Base-by-base conservation (phyloP, 1,139 yeast species). In the Pichiaceae sp. region DNA sequence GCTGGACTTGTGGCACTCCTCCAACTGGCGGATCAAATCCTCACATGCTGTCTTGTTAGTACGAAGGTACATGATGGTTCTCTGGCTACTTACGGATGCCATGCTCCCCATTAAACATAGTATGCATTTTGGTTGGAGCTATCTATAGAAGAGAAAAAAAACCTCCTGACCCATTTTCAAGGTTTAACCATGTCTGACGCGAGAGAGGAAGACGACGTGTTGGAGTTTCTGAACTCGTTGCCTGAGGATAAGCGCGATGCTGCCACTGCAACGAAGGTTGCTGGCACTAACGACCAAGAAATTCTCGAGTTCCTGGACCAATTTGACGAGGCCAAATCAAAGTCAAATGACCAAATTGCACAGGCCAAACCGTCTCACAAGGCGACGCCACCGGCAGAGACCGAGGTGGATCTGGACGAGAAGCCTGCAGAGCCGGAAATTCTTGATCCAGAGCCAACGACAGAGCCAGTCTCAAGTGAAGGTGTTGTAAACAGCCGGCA, bases 231-330 rank as follows among this genome's bases (percentile, higher is more conserved):
- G 50, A 93, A 89, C 54, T 83, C 95, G 2, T 68, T 91, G 34
- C 96, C 95, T 9, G 86, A 79, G 42, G 42, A 40, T 25, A 67
- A 68, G 41, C 62, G 66, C 7, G 34, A 35, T 29, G 40, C 41
- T 34, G 39, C 42, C 25, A 38, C 44, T n/a, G 40, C 49, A n/a
- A 11, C 18, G n/a, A 30, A n/a, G 16, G 19, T 19, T 14, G 14
- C 6, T 8, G 14, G 6, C 28, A 25, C 7, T 12, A 69, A 72
- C 33, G 76, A 76, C 42, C 82, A 77, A 26, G 96, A 89, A 47
- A 78, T 91, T 33, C 64, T 89, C 53, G 95, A 85, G 27, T 89
- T 91, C 51, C 64, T 91, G 43, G 96, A 89, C 54, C 94, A 89
- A 53, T 65, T 91, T 46, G 85, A 53, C 35, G 56, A 50, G 9